Conservation (phyloP, 1,284 basidiomycete genomes). For the Sanghuangporus baumii region DNA sequence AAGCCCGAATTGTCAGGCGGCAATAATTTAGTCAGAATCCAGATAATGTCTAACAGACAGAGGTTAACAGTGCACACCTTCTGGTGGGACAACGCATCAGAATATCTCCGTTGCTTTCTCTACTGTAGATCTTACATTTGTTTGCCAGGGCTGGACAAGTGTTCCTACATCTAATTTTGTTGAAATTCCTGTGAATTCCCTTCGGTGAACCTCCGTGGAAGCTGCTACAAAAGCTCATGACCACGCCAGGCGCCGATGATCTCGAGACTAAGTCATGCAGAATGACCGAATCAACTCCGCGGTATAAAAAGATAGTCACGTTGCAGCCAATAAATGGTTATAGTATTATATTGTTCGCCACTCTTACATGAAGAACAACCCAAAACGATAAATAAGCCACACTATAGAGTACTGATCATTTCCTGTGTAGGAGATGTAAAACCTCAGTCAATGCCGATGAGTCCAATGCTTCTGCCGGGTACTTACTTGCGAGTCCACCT, state of each 20-base stretch:
- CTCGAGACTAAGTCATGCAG: not conserved
- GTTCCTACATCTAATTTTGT: too few relatives aligned
- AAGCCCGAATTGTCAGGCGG: too few relatives aligned
- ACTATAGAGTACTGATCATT: not conserved
- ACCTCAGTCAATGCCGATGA: not conserved
- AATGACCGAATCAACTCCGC: not conserved
- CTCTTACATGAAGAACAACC: too few relatives aligned
- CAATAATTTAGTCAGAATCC: too few relatives aligned
- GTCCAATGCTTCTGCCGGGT: not conserved
- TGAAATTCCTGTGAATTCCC: too few relatives aligned
- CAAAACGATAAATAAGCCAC: too few relatives aligned
- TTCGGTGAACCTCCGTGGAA: not conserved
- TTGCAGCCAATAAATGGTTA: not conserved
- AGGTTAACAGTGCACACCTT: too few relatives aligned
- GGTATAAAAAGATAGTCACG: not conserved
- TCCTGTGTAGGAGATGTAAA: not conserved
- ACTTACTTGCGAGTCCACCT: conserved; percentile 60
- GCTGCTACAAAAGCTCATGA: not conserved
- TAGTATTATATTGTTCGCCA: not conserved
- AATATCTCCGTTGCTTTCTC: too few relatives aligned
- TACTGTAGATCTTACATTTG: too few relatives aligned
- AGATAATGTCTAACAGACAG: too few relatives aligned
- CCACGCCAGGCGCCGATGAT: not conserved
- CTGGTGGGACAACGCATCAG: too few relatives aligned
- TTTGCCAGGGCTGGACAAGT: too few relatives aligned